phyloP scores from a whole-genome alignment of 2,329 filamentous ascomycete species.

The Thelonectria discophora region DNA sequence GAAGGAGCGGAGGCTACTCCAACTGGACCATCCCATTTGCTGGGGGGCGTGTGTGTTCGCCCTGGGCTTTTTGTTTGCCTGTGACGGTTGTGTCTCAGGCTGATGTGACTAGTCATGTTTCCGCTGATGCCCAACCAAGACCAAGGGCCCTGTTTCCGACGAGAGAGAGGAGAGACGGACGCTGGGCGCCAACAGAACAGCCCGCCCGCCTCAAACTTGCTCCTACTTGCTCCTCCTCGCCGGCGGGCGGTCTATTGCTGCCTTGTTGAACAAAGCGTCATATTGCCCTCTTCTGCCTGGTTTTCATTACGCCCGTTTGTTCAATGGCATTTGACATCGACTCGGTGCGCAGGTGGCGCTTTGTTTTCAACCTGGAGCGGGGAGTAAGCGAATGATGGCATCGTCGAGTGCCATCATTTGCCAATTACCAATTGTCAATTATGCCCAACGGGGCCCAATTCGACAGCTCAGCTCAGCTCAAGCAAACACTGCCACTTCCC shows the following conservation, averaged over 20 bases:
- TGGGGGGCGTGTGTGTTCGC: conserved; percentile 29
- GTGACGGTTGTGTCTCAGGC: conserved; percentile 39
- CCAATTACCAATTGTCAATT: not conserved
- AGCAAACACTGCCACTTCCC: not conserved
- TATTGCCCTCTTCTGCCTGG: not conserved
- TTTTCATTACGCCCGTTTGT: not conserved
- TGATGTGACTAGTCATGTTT: conserved; percentile 19
- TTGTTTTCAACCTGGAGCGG: conserved; percentile 1
- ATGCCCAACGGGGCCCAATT: not conserved
- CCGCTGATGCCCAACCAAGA: conserved; percentile 35
- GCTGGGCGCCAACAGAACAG: conserved; percentile 25
- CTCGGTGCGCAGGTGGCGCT: conserved; percentile 1
- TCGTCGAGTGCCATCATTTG: not conserved
- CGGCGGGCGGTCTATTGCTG: not conserved
- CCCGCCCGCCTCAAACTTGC: not conserved
- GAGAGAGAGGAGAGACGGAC: conserved; percentile 8
- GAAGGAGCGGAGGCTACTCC: not conserved
- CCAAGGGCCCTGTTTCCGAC: conserved; percentile 30
- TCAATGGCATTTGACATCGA: conserved; percentile 3
- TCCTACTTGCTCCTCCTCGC: not conserved
- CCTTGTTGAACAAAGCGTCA: not conserved
- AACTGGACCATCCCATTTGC: no score
- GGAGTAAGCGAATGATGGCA: no score
- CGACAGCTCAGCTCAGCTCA: not conserved
- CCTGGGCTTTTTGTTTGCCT: conserved; percentile 20